A percentile compares a stretch with the other conserved stretches of the same genome.
These are phyloP conservation scores for Trypanosoma caninum DNA, from an alignment of 208 protist species.

Conservation along the genomic window DNA sequence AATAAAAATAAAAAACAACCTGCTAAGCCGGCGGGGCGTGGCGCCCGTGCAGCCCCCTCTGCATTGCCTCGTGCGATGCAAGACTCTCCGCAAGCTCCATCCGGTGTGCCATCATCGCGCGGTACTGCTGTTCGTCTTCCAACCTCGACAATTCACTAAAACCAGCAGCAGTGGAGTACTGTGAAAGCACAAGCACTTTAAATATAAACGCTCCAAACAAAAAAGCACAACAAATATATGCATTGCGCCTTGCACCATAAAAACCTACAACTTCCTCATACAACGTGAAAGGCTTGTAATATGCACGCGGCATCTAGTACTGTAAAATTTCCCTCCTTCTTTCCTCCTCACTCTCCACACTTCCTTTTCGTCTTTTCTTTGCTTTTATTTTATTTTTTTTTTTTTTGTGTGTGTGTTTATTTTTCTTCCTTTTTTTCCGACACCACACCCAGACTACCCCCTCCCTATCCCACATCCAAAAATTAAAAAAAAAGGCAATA, in stretches of 20 bases:
- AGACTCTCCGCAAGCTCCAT: constrained; percentile 41
- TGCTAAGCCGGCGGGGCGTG: constrained; percentile 19
- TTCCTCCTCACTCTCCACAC: neutral
- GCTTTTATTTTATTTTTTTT: neutral
- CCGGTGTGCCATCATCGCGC: constrained; percentile 42
- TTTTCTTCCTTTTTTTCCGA: neutral
- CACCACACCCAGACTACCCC: too few relatives aligned
- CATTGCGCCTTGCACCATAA: constrained; percentile 58
- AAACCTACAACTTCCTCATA: constrained; percentile 83
- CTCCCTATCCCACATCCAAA: constrained; percentile 10
- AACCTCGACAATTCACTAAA: constrained; percentile 11
- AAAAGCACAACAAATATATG: constrained; percentile 63
- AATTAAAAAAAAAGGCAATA: constrained; percentile 19
- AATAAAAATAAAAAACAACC: neutral
- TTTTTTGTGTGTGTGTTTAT: neutral
- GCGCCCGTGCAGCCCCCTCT: constrained; percentile 1
- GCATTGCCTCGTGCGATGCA: constrained; percentile 19
- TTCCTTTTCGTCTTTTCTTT: neutral
- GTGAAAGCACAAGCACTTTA: constrained; percentile 43
- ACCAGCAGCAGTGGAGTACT: constrained; percentile 43
- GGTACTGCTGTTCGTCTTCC: constrained; percentile 50
- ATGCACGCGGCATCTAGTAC: constrained; percentile 65
- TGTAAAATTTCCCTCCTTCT: neutral
- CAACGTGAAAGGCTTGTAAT: constrained; percentile 79
- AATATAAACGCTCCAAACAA: constrained; percentile 65